phyloP scores from a whole-genome alignment of 2,329 filamentous ascomycete species.

The Sporothrix pseudoabietina region DNA sequence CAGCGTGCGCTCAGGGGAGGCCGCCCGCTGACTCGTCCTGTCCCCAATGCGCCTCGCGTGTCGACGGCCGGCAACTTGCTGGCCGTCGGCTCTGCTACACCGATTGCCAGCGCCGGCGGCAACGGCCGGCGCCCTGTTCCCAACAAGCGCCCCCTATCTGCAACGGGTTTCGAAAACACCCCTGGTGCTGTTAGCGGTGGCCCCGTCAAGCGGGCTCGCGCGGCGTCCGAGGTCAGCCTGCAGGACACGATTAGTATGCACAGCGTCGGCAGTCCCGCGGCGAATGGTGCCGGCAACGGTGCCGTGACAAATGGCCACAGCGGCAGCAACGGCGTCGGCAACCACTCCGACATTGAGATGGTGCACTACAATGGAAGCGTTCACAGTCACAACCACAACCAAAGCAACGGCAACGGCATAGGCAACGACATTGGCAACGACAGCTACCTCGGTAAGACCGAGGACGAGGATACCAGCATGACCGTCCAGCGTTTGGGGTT shows the following conservation, averaged over 20 bases:
- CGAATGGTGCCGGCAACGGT: constrained; percentile 16
- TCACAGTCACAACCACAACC: neutral
- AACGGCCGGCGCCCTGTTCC: neutral
- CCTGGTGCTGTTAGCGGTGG: neutral
- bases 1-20: constrained; percentile 29
- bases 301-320: constrained; percentile 13
- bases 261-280: constrained; percentile 12
- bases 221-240: constrained; percentile 27
- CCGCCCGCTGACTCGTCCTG: constrained; percentile 24
- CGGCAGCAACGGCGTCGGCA: neutral
- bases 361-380: constrained; percentile 10
- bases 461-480: constrained; percentile 31
- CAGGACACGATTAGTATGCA: constrained; percentile 32
- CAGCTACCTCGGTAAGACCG: constrained; percentile 32
- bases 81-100: neutral
- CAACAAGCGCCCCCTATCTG: constrained; percentile 4
- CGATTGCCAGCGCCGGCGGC: neutral
- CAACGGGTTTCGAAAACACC: neutral
- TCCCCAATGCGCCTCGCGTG: neutral
- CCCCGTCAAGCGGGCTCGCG: constrained; percentile 26
- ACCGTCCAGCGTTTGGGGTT: constrained; percentile 48
- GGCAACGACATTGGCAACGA: constrained; percentile 6
- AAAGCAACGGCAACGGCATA: neutral
- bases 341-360: neutral
- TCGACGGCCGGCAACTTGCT: neutral